A percentile compares a stretch with the other conserved stretches of the same genome.
Conservation (phyloP, 208 protist species). For the Leishmania martiniquensis region DNA sequence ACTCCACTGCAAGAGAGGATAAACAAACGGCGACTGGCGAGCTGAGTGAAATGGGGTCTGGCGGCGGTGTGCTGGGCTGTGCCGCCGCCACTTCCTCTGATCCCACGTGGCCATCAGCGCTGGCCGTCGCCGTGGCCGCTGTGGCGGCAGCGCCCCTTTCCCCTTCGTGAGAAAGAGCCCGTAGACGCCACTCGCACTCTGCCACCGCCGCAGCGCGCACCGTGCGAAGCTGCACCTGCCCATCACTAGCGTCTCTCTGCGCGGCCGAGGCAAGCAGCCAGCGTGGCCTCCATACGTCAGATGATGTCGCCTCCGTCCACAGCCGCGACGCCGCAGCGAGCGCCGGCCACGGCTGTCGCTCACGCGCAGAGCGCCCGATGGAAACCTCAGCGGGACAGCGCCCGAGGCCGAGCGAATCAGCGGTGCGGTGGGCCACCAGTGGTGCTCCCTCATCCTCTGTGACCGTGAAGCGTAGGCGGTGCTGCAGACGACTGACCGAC, state of each 20-base stretch:
- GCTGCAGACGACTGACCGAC: background rate
- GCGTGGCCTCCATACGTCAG: background rate
- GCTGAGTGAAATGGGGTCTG: background rate
- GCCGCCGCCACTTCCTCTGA: background rate
- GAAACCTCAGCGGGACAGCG: background rate
- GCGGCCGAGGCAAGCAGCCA: background rate
- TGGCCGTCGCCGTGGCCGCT: background rate
- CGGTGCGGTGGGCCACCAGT: background rate
- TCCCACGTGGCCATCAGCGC: background rate
- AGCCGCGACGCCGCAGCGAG: background rate
- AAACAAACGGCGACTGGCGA: background rate
- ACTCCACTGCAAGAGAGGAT: background rate
- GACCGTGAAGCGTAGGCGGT: background rate
- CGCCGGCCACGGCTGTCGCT: background rate
- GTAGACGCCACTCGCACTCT: background rate
- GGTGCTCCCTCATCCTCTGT: background rate
- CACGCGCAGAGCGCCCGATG: background rate
- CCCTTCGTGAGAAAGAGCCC: background rate
- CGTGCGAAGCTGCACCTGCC: background rate
- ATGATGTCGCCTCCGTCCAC: background rate
- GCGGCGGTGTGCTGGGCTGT: background rate
- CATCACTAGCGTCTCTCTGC: background rate
- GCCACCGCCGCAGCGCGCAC: constrained; percentile 2
- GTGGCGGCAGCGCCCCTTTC: background rate
- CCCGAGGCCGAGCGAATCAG: background rate